Evolutionary conservation across 2,329 filamentous ascomycete species (phyloP).

Genomic region (Penicillium sp.): DNA sequence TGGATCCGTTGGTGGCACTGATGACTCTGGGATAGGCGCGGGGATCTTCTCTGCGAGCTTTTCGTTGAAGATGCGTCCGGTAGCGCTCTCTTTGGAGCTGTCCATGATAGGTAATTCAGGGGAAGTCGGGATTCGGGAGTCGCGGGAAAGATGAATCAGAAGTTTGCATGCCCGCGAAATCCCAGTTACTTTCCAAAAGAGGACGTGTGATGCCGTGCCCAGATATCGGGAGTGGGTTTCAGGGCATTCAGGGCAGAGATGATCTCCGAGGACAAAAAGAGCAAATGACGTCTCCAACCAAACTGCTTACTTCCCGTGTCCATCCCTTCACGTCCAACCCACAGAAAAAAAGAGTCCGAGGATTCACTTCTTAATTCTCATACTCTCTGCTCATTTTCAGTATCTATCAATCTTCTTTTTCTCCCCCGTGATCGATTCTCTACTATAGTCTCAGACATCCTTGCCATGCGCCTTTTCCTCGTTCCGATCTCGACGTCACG

Average conservation of each 20-base stretch:
- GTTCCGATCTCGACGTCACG: conserved; percentile 88
- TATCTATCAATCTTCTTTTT: not conserved
- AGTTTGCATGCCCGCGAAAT: conserved; percentile 23
- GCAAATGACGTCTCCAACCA: conserved; percentile 8
- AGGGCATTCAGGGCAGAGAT: conserved; percentile 2
- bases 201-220: not conserved
- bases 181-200: not conserved
- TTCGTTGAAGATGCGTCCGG: conserved; percentile 20
- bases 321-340: conserved; percentile 4
- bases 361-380: not conserved
- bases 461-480: conserved; percentile 81
- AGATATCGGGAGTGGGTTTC: not conserved
- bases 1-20: conserved; percentile 12
- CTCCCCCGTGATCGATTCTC: not conserved
- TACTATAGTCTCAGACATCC: not conserved
- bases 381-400: not conserved
- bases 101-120: conserved; percentile 12
- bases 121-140: conserved; percentile 9
- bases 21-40: conserved; percentile 11
- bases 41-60: conserved; percentile 23
- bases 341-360: conserved; percentile 3
- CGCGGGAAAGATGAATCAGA: conserved; percentile 18
- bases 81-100: conserved; percentile 19
- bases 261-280: not conserved
- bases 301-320: conserved; percentile 6